Percentiles rank a stretch among this genome's conserved stretches.
Evolutionary conservation across 768 basidiomycete species (phyloP).

Genomic region (Lanmaoa pseudosensibilis): DNA sequence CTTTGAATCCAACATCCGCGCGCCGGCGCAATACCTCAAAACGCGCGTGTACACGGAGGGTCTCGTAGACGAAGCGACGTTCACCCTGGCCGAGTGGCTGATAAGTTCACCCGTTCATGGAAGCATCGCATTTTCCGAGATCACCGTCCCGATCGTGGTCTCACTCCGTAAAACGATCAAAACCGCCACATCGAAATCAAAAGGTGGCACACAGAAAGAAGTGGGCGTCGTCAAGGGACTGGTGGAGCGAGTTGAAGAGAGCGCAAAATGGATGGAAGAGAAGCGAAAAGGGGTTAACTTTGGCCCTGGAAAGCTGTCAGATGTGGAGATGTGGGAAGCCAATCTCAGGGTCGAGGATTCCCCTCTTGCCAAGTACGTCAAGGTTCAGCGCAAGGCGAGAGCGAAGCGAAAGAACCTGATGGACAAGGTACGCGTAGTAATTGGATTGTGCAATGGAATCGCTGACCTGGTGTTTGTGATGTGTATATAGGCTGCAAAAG

Average conservation of each 20-base stretch:
- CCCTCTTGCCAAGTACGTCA: slow-evolving; percentile 80
- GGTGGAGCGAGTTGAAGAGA: slow-evolving; percentile 86
- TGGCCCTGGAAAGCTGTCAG: slow-evolving; percentile 65
- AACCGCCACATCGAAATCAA: slow-evolving; percentile 43
- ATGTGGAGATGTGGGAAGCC: slow-evolving; percentile 75
- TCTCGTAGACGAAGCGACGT: slow-evolving; percentile 77
- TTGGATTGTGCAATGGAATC: neutral
- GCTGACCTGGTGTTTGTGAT: slow-evolving; percentile 17
- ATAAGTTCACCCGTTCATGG: slow-evolving; percentile 67
- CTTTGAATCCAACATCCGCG: slow-evolving; percentile 82
- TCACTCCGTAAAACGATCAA: slow-evolving; percentile 76
- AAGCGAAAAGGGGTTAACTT: slow-evolving; percentile 70
- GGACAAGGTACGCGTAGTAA: slow-evolving; percentile 59
- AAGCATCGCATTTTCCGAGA: slow-evolving; percentile 92
- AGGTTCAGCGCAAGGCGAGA: slow-evolving; percentile 76
- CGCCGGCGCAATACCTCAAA: slow-evolving; percentile 84
- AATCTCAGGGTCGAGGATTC: slow-evolving; percentile 61
- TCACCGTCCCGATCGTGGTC: slow-evolving; percentile 75
- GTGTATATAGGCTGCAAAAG: slow-evolving; percentile 60
- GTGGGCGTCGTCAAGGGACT: slow-evolving; percentile 66
- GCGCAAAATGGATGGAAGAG: slow-evolving; percentile 73
- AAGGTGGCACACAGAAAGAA: slow-evolving; percentile 49
- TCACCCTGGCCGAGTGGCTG: slow-evolving; percentile 81
- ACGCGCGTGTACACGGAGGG: slow-evolving; percentile 86
- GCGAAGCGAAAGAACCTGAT: slow-evolving; percentile 69